Percentiles rank a stretch among this genome's conserved stretches.
Conservation (phyloP, 805 yeast genomes). For the Lachancea fermentati region DNA sequence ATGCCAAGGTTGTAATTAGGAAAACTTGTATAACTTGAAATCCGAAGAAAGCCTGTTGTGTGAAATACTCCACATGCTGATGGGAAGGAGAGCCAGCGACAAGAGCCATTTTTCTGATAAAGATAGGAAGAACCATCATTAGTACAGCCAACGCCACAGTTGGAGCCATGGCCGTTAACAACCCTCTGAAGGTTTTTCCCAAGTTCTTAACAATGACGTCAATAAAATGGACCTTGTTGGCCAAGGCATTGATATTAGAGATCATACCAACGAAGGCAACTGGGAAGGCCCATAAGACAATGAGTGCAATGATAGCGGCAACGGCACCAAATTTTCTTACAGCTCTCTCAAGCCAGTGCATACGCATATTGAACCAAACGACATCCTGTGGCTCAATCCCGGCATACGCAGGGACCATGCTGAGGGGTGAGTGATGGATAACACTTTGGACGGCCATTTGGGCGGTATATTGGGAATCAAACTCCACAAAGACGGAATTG, state of each 20-base stretch:
- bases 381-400: slow-evolving; percentile 63
- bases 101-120: slow-evolving; percentile 58
- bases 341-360: slow-evolving; percentile 76
- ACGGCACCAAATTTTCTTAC: slow-evolving; percentile 47
- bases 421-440: slow-evolving; percentile 60
- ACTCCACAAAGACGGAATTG: slow-evolving; percentile 76
- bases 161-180: slow-evolving; percentile 65
- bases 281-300: slow-evolving; percentile 70
- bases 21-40: slow-evolving; percentile 70
- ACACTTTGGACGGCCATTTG: slow-evolving; percentile 64
- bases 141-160: slow-evolving; percentile 58
- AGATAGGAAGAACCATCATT: slow-evolving; percentile 61
- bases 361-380: slow-evolving; percentile 66
- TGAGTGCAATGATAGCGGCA: slow-evolving; percentile 49
- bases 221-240: slow-evolving; percentile 50
- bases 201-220: slow-evolving; percentile 46
- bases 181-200: slow-evolving; percentile 51
- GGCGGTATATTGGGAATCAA: slow-evolving; percentile 68
- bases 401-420: slow-evolving; percentile 52
- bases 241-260: slow-evolving; percentile 60
- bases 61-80: slow-evolving; percentile 55
- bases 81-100: slow-evolving; percentile 51
- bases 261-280: slow-evolving; percentile 74
- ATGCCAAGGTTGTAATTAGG: slow-evolving; percentile 62
- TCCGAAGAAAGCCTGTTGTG: slow-evolving; percentile 64